Evolutionary conservation across 2,329 filamentous ascomycete species (phyloP), one percentile per base, ranked within the genome.

Genomic region (Cladophialophora immunda): DNA sequence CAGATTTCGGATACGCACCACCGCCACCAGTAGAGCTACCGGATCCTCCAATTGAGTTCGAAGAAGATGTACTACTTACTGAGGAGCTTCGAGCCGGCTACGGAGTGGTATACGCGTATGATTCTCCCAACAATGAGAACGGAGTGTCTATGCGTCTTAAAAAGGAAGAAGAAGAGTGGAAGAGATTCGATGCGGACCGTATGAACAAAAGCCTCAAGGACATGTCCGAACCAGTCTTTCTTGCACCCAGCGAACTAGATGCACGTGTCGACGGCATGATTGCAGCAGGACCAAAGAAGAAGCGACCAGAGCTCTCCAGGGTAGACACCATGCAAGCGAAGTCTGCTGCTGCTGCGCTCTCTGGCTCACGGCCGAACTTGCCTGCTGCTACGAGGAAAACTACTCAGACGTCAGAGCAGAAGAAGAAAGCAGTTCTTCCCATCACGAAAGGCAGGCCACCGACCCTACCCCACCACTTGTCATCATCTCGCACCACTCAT

Each of bases 1-100:
- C 89, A 29, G 94, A 97, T 62, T 88, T 94, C 67, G 95, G 98
- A 82, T 97, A 97, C 77, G 93, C 93, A 76, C 93, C 94, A 5
- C 92, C 93, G 0, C 89, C 84, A 67, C 86, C 89, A 1, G 71
- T 67, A 78, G 81, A 79, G 63, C 76, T 83, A 13, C 78, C 81
- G 6, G 81, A 83, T 70, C 68, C 78, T 41, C 81, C 81, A 25
- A 78, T 81, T 54, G 80, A 82, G 52, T 76, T 82, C 64, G 76
- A 75, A 27, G 80, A 81, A 53, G 80, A 86, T 71, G 83, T 82
- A 54, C 80, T 80, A 8, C 83, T 85, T 65, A 80, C 82, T 68
- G n/a, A 78, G 78, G 70, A 87, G 86, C 73, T 78, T 85, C 83
- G 81, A 4, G 78, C 82, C 53, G 86, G 85, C 2, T 81, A 83